phyloP scores from a whole-genome alignment of 805 yeast genomes.

The Saturnispora saitoi region DNA sequence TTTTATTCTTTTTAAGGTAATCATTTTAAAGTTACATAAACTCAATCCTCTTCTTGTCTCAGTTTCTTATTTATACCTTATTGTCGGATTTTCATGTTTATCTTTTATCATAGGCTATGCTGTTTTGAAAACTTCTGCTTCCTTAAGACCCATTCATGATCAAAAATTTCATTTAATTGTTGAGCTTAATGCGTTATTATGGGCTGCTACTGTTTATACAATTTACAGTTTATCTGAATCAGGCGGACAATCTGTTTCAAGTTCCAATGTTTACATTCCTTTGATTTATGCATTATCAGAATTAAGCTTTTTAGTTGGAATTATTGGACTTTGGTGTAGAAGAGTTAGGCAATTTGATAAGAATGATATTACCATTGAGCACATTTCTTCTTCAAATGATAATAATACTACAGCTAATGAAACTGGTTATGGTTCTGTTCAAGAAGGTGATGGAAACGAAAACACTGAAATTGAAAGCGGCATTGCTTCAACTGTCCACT shows the following conservation, averaged over 20 bases:
- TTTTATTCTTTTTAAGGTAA: constrained; percentile 27
- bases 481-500: not conserved
- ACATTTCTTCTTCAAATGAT: constrained; percentile 17
- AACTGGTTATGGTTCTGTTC: not conserved
- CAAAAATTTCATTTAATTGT: constrained; percentile 50
- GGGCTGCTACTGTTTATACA: constrained; percentile 46
- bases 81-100: constrained; percentile 39
- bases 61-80: constrained; percentile 39
- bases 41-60: constrained; percentile 45
- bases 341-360: constrained; percentile 17
- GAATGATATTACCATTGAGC: constrained; percentile 16
- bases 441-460: constrained; percentile 10
- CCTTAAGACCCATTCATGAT: constrained; percentile 44
- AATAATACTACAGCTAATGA: not conserved
- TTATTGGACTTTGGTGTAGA: constrained; percentile 35
- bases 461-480: not conserved
- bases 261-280: not conserved
- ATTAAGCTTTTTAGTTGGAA: constrained; percentile 33
- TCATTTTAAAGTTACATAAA: constrained; percentile 33
- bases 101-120: constrained; percentile 49
- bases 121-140: constrained; percentile 39
- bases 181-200: constrained; percentile 46
- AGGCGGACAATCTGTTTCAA: constrained; percentile 43
- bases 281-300: constrained; percentile 3
- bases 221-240: constrained; percentile 39